Base-by-base conservation (phyloP, 352 stramenopile species). In the Phytophthora melonis region DNA sequence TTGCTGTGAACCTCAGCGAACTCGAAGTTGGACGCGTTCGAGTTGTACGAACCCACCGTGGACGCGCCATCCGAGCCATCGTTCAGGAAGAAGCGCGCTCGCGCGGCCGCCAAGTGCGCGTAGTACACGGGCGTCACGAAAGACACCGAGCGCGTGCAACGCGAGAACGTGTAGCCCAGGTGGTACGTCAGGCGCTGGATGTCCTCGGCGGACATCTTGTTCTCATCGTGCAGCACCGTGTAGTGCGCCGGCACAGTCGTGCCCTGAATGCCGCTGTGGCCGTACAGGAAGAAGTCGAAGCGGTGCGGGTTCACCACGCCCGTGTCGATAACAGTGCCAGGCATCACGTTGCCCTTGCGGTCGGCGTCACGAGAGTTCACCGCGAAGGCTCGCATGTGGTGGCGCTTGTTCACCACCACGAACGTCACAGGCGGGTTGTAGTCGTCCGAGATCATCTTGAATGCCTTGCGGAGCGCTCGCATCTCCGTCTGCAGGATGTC, bases 231-330 rank as follows among this genome's bases (percentile, higher is more conserved):
- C 13, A 97, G 72, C 25, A 97, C 90, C 25, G 91, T 83, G 70
- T 97, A 97, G 75, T 96, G 89, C n/a, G 82, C 82, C 7, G 90
- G 90, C 9, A 89, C 84, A 39, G 79, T 94, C 14, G 90, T 97
- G 50, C 90, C 90, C 63, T 93, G 87, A 34, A 97, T 71, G 0
- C 89, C 91, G 23, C 75, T 85, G 75, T 97, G 89, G 59, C 86
- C 92, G 77, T 93, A 93, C 45, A 97, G 56, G 76, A 93, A 97
- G 43, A 96, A 97, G 73, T 97, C 89, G 61, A 91, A 91, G 45
- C 92, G 86, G n/a, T 85, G 81, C 0, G 91, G 89, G 67, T 96
- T 87, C 65, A 89, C 94, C 9, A 97, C 81, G 9, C 81, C 84
- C 3, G 71, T 91, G 74, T 97, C 91, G 3, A 97, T 86, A 18